Conservation (phyloP, 2,329 filamentous ascomycete genomes). For the Pseudocercospora eumusae region DNA sequence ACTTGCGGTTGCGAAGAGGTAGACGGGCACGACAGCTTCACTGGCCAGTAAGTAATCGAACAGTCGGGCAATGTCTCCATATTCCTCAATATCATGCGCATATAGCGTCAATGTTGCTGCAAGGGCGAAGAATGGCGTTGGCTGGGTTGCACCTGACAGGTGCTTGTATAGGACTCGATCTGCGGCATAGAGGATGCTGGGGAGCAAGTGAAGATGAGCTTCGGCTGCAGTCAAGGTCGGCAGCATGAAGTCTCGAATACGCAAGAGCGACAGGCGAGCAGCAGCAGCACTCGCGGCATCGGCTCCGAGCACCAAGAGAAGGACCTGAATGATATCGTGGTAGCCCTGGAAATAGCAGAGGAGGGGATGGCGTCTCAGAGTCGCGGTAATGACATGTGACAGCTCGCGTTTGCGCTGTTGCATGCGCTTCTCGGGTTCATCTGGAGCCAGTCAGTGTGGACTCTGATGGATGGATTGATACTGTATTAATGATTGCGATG, state of each 20-base stretch:
- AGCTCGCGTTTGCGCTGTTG: constrained; percentile 72
- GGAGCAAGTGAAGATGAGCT: constrained; percentile 82
- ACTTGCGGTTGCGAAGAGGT: constrained; percentile 73
- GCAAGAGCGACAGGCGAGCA: constrained; percentile 79
- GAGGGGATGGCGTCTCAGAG: constrained; percentile 77
- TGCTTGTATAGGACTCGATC: constrained; percentile 73
- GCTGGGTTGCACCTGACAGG: constrained; percentile 35
- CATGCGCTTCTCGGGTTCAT: constrained; percentile 69
- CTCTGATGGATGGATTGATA: background rate
- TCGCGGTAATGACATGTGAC: constrained; percentile 74
- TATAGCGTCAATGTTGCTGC: constrained; percentile 95
- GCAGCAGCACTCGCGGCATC: constrained; percentile 63
- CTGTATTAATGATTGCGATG: background rate
- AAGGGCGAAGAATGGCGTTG: constrained; percentile 85
- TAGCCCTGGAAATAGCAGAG: constrained; percentile 98
- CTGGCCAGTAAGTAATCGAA: constrained; percentile 89
- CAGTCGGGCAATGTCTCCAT: constrained; percentile 81
- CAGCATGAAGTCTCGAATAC: constrained; percentile 97
- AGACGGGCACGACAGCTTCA: constrained; percentile 85
- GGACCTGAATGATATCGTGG: constrained; percentile 96
- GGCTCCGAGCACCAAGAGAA: constrained; percentile 78
- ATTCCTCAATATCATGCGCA: constrained; percentile 90
- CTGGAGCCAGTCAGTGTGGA: constrained; percentile 47
- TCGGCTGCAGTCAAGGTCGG: constrained; percentile 79
- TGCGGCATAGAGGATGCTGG: constrained; percentile 71